These are phyloP conservation scores for Grammothele lineata DNA, from an alignment of 768 basidiomycete genomes.

Conservation along the genomic window DNA sequence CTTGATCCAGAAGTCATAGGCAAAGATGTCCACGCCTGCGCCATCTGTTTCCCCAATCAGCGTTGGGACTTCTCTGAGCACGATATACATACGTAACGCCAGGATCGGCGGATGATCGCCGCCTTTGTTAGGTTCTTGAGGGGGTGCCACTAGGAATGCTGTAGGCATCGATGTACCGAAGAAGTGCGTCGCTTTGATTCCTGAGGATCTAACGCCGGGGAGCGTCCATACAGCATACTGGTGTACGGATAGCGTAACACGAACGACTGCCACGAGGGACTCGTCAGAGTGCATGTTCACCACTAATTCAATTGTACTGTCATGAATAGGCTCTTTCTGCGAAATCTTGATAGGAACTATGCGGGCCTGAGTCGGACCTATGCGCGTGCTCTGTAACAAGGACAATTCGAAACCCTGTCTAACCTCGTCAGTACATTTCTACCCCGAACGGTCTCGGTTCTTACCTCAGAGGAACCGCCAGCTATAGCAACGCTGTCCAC, in stretches of 20 bases:
- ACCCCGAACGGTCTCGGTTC: background rate
- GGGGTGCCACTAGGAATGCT: slow-evolving; percentile 55
- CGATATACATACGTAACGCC: slow-evolving; percentile 55
- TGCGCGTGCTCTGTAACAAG: slow-evolving; percentile 26
- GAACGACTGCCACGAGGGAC: background rate
- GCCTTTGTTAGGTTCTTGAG: slow-evolving; percentile 31
- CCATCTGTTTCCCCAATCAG: slow-evolving; percentile 50
- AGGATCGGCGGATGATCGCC: slow-evolving; percentile 47
- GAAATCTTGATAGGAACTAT: slow-evolving; percentile 48
- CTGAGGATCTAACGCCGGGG: slow-evolving; percentile 24
- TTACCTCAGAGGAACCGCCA: slow-evolving; percentile 12
- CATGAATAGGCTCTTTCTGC: slow-evolving; percentile 38
- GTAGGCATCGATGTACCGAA: slow-evolving; percentile 52
- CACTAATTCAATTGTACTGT: too few species aligned
- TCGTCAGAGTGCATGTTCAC: slow-evolving; percentile 22
- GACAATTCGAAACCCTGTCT: slow-evolving; percentile 9
- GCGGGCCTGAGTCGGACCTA: slow-evolving; percentile 63
- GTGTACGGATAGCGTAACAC: slow-evolving; percentile 34
- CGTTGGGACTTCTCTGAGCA: too few species aligned
- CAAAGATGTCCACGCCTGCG: slow-evolving; percentile 74
- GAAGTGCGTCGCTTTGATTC: slow-evolving; percentile 56
- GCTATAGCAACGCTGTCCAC: slow-evolving; percentile 29
- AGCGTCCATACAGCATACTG: slow-evolving; percentile 42
- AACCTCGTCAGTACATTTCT: too few species aligned
- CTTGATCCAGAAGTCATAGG: slow-evolving; percentile 53